These are phyloP conservation scores for Stenocarpella maydis DNA, from an alignment of 2,329 filamentous ascomycete species.

Conservation along the genomic window DNA sequence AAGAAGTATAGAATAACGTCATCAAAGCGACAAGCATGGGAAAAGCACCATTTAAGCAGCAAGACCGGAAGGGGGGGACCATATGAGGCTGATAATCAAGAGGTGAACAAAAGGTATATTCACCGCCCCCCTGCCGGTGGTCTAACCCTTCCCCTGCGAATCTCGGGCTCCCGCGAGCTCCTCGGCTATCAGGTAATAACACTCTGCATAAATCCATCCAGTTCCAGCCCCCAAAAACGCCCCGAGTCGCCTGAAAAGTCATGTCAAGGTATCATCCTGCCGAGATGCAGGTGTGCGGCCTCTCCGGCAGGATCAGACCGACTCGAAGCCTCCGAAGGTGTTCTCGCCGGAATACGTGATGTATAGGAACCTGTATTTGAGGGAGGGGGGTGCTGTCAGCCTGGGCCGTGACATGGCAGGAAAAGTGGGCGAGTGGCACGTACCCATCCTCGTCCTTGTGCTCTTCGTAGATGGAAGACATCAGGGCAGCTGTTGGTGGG, in stretches of 20 bases:
- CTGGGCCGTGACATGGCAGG: not conserved
- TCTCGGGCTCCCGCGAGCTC: not conserved
- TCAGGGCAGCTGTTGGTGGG: slow-evolving; percentile 93
- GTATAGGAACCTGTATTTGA: slow-evolving; percentile 81
- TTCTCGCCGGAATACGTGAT: slow-evolving; percentile 99
- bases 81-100: not conserved
- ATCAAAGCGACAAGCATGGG: slow-evolving; percentile 22
- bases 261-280: slow-evolving; percentile 33
- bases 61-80: slow-evolving; percentile 2
- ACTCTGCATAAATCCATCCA: slow-evolving; percentile 29
- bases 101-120: not conserved
- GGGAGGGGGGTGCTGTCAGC: slow-evolving; percentile 29
- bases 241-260: slow-evolving; percentile 33
- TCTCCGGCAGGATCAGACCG: slow-evolving; percentile 33
- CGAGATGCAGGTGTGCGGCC: slow-evolving; percentile 17
- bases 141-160: slow-evolving; percentile 2
- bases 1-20: not conserved
- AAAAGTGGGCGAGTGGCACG: slow-evolving; percentile 38
- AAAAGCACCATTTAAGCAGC: slow-evolving; percentile 6
- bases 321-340: slow-evolving; percentile 78
- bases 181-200: slow-evolving; percentile 20
- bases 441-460: slow-evolving; percentile 87
- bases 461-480: slow-evolving; percentile 99
- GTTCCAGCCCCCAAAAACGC: slow-evolving; percentile 34
- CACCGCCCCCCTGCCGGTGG: slow-evolving; percentile 1